Conservation (phyloP, 2,329 filamentous ascomycete species). For the Diplodia intermedia region DNA sequence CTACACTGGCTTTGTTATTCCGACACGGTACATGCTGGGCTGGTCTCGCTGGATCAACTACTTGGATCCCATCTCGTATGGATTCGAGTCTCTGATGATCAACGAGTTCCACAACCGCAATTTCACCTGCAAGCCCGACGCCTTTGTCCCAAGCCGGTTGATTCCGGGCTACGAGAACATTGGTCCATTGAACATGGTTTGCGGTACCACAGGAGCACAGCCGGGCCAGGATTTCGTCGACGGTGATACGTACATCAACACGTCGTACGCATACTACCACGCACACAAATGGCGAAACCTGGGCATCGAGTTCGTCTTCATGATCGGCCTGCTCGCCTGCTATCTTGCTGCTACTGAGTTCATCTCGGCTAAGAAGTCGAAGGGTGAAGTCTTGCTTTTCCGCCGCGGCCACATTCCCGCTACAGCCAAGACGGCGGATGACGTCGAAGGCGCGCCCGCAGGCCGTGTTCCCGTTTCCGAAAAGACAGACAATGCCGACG, state of each 20-base stretch:
- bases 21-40: conserved; percentile 67
- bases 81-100: conserved; percentile 76
- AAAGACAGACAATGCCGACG: conserved; percentile 22
- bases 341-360: conserved; percentile 51
- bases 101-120: conserved; percentile 75
- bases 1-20: conserved; percentile 63
- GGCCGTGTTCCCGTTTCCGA: conserved; percentile 12
- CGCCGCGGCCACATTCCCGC: conserved; percentile 42
- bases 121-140: conserved; percentile 54
- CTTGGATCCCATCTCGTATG: conserved; percentile 76
- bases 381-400: conserved; percentile 53
- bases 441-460: conserved; percentile 1
- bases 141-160: conserved; percentile 46
- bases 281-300: conserved; percentile 50
- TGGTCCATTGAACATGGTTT: conserved; percentile 38
- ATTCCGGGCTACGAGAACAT: conserved; percentile 41
- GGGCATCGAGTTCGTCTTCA: conserved; percentile 50
- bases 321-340: conserved; percentile 42
- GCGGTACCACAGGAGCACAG: conserved; percentile 43
- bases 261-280: conserved; percentile 35
- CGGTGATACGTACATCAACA: conserved; percentile 41
- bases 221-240: conserved; percentile 42
- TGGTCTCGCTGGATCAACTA: conserved; percentile 87
- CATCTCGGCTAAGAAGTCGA: conserved; percentile 52
- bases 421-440: background rate